Percentiles rank a stretch among this genome's conserved stretches.
Conservation (phyloP, 345 rosid species). For the Laguncularia racemosa region DNA sequence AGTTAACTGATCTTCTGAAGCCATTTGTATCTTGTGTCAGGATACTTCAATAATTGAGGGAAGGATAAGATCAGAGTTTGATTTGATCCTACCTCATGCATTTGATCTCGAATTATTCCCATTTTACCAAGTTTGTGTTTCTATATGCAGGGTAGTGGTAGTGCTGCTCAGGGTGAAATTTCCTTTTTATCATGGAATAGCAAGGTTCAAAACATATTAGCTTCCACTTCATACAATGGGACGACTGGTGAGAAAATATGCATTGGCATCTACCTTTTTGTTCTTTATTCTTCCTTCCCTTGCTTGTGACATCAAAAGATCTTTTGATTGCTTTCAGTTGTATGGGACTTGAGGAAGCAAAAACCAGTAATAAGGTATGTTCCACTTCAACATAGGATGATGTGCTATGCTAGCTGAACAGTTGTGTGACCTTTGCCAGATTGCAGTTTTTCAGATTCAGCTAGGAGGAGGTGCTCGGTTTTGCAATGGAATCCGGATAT, state of each 20-base stretch:
- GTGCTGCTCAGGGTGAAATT: conserved; percentile 94
- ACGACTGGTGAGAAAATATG: conserved; percentile 68
- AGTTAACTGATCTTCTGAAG: too few species aligned
- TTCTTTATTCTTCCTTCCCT: conserved; percentile 1
- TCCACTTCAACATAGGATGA: not conserved
- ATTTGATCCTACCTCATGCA: not conserved
- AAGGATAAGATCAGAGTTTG: not conserved
- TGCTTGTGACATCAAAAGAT: conserved; percentile 4
- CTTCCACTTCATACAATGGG: conserved; percentile 91
- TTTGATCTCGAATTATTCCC: conserved; percentile 2
- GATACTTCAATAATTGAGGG: too few species aligned
- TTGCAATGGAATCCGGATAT: conserved; percentile 99
- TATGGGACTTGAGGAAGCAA: conserved; percentile 98
- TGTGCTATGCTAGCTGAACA: not conserved
- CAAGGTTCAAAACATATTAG: conserved; percentile 87
- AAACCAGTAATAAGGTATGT: conserved; percentile 83
- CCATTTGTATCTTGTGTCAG: too few species aligned
- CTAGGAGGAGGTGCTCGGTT: conserved; percentile 90
- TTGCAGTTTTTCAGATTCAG: conserved; percentile 83
- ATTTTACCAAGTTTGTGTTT: conserved; percentile 8
- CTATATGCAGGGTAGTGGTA: conserved; percentile 71
- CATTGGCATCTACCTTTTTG: not conserved
- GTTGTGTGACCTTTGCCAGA: conserved; percentile 16
- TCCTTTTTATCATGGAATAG: conserved; percentile 94
- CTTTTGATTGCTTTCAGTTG: conserved; percentile 41